A percentile compares a stretch with the other conserved stretches of the same genome.
These are phyloP conservation scores for Emmonsiellopsis sp. DNA, from an alignment of 2,329 filamentous ascomycete genomes.

Conservation along the genomic window DNA sequence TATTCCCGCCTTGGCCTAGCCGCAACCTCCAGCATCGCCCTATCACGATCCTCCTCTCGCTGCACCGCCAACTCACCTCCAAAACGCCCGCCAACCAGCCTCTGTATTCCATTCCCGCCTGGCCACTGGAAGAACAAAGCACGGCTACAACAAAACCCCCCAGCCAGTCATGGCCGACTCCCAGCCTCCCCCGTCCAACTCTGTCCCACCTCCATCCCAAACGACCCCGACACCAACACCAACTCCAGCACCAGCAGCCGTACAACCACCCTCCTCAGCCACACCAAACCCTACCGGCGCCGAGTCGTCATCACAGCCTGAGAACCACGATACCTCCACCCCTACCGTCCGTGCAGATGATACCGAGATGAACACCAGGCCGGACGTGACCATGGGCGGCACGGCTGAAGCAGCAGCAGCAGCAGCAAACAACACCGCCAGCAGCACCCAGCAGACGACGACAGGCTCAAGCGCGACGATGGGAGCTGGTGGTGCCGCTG, in stretches of 20 bases:
- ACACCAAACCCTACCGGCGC: neutral
- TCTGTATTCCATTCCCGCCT: neutral
- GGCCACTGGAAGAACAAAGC: neutral
- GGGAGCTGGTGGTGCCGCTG: constrained; percentile 14
- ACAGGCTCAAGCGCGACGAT: neutral
- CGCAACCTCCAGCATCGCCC: too few relatives aligned
- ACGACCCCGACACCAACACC: neutral
- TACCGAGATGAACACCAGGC: constrained; percentile 3
- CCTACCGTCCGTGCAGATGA: constrained; percentile 1
- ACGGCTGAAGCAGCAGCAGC: constrained; percentile 7
- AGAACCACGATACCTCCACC: neutral
- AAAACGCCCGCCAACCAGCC: too few relatives aligned
- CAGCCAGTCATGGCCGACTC: constrained; percentile 2
- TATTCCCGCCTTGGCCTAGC: too few relatives aligned
- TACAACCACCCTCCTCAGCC: neutral
- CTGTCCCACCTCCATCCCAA: neutral
- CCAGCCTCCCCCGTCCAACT: neutral
- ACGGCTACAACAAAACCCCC: neutral
- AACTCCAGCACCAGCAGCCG: constrained; percentile 1
- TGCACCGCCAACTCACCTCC: too few relatives aligned
- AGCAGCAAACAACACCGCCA: neutral
- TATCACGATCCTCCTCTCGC: too few relatives aligned
- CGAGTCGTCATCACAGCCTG: neutral
- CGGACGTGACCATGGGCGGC: constrained; percentile 13
- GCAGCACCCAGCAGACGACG: neutral